These are phyloP conservation scores for Pseudogymnoascus destructans DNA, from an alignment of 2,329 filamentous ascomycete species.

Conservation along the genomic window DNA sequence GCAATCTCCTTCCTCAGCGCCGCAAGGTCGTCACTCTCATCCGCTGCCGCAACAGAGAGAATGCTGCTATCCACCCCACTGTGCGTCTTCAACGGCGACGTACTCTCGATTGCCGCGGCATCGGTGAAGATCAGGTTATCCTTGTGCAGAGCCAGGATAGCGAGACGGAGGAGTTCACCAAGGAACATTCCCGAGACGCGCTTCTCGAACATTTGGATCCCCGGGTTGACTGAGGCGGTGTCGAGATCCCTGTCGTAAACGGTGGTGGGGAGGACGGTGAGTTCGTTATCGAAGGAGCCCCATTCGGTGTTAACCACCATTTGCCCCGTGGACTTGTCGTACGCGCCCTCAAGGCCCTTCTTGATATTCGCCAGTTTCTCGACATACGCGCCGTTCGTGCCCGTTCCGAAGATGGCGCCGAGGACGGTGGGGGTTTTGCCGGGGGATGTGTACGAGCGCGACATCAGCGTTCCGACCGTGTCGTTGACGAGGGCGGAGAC, in stretches of 20 bases:
- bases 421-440: constrained; percentile 76
- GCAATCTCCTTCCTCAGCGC: constrained; percentile 71
- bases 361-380: constrained; percentile 79
- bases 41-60: constrained; percentile 74
- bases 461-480: constrained; percentile 95
- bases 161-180: constrained; percentile 78
- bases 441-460: constrained; percentile 88
- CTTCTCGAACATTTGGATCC: constrained; percentile 98
- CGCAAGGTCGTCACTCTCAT: constrained; percentile 58
- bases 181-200: constrained; percentile 97
- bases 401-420: constrained; percentile 93
- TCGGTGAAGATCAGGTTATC: constrained; percentile 62
- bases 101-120: constrained; percentile 52
- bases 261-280: constrained; percentile 77
- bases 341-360: constrained; percentile 59
- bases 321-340: constrained; percentile 68
- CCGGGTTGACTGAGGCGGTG: constrained; percentile 71
- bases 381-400: constrained; percentile 93
- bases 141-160: constrained; percentile 59
- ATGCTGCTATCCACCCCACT: constrained; percentile 91
- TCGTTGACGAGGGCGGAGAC: constrained; percentile 95
- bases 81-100: constrained; percentile 57
- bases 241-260: constrained; percentile 72
- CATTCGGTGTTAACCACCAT: constrained; percentile 99
- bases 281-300: constrained; percentile 93